phyloP scores from a whole-genome alignment of 2,329 filamentous ascomycete genomes.

The Macrophomina pseudophaseolina region DNA sequence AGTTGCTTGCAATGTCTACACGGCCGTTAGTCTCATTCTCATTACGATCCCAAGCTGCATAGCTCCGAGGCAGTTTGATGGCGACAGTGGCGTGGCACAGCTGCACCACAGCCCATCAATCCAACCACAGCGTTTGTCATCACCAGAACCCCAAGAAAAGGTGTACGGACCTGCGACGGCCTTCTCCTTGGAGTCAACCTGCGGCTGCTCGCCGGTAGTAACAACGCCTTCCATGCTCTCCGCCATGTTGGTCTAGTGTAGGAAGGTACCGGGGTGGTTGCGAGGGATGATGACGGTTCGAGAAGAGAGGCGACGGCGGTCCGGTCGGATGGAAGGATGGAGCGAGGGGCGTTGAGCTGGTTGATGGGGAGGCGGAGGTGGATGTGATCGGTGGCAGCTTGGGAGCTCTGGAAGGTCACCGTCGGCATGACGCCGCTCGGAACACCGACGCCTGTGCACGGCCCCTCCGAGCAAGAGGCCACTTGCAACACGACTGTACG shows the following conservation, averaged over 20 bases:
- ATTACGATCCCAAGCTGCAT: background rate
- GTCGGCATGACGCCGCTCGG: conserved; percentile 17
- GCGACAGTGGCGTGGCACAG: background rate
- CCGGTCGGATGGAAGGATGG: background rate
- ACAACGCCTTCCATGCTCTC: conserved; percentile 58
- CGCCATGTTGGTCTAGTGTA: conserved; percentile 44
- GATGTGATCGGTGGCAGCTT: conserved; percentile 19
- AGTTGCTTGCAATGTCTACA: conserved; percentile 93
- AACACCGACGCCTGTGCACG: conserved; percentile 12
- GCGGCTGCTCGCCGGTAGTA: conserved; percentile 45
- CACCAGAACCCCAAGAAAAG: background rate
- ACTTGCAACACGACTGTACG: background rate
- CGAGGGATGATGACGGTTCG: conserved; percentile 25
- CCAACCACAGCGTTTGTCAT: background rate
- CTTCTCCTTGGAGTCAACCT: conserved; percentile 48
- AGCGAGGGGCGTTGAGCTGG: conserved; percentile 6
- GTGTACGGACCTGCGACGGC: conserved; percentile 43
- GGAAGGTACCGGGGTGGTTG: conserved; percentile 26
- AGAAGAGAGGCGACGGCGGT: background rate
- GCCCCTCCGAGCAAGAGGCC: background rate
- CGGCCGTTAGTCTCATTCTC: conserved; percentile 27
- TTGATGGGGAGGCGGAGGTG: conserved; percentile 20
- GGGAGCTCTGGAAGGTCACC: conserved; percentile 17
- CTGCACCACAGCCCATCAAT: background rate
- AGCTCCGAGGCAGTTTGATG: background rate